Evolutionary conservation across 352 stramenopile genomes (phyloP), one percentile per base, ranked within the genome.

Genomic region (Phytophthora vignae): DNA sequence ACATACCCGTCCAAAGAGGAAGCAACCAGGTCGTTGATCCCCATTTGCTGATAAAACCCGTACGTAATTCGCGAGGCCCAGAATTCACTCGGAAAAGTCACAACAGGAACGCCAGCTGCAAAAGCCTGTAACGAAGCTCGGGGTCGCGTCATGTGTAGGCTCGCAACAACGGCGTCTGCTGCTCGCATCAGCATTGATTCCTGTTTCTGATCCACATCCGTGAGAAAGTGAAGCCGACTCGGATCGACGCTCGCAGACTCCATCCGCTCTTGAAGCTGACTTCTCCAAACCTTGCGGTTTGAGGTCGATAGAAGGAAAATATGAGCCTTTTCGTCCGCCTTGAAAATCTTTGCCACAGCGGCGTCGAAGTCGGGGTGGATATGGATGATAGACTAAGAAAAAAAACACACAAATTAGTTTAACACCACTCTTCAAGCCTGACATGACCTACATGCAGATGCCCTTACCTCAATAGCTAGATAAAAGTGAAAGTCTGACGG

Each of bases 311-410:
- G 55, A 10, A 95, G 67, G 29, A 95, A 93, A 1, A 95, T 15
- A 60, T 86, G 78, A 5, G 84, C 86, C 10, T 82, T 74, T 0
- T 71, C 60, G 53, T 95, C 88, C 21, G 67, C 53, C 0, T 74
- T 10, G 0, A 94, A 64, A 33, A 95, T 82, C 17, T 71, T 78
- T 4, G 54, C 54, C 19, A 95, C 46, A 3, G 76, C 82, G 15
- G 64, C 54, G 46, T 93, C 86, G 64, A 94, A 94, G 65, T 95
- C 86, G 0, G 86, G 82, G 33, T 95, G 88, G 27, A 93, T 78
- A 53, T 90, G 74, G n/a, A 91, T 74, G 49, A 95, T 84, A 1
- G 84, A 88, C 88, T 94, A 66, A 8, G n/a, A 10, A 46, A 48
- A 62, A 57, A 33, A 44, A 38, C 40, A 46, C 19, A 15, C n/a